Evolutionary conservation across 1,284 basidiomycete genomes (phyloP), one percentile per base, ranked within the genome.

Genomic region (Prillingera fragicola): DNA sequence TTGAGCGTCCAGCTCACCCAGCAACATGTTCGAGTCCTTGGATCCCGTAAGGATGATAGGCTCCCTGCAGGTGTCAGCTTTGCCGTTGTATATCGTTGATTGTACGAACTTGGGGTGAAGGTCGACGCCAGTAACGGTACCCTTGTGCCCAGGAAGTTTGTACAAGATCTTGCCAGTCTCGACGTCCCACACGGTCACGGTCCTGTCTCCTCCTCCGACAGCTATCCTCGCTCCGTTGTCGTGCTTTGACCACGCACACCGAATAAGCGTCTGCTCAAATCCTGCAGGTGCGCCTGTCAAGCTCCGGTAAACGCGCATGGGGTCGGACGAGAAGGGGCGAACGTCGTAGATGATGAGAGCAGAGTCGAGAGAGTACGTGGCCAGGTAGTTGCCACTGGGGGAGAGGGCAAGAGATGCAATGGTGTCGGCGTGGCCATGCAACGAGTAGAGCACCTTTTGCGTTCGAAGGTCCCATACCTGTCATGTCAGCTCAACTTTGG

Each of bases 81-180:
- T 8, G 15, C 15, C 9, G 8, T 2, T 5, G 3, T 8, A 31
- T 13, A 15, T 31, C 29, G 8, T n/a, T n/a, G n/a, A n/a, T n/a
- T n/a, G n/a, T 15, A 61, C 65, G 50, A 43, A 65, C 62, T 60
- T 63, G 13, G 68, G 69, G 50, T 91, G 87, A 74, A 90, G 90
- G 62, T 90, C 89, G 1, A 89, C 87, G 13, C 83, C 75, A 1
- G 86, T 89, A 8, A 94, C 89, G 0, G 89, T 91, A 12, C 90
- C 90, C 70, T 88, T 92, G 69, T 95, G 90, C 12, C 90, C 90
- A 28, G 90, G 89, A 40, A 95, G 77, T 78, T 94, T 92, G 75
- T 92, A 94, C 57, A 84, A 64, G 8, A 91, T 80, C 58, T 82
- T 83, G 12, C 80, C 82, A 54, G 79, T 87, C 56, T 92, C 87